phyloP scores from a whole-genome alignment of 1,139 yeast species.

The Pneumocystis carinii region DNA sequence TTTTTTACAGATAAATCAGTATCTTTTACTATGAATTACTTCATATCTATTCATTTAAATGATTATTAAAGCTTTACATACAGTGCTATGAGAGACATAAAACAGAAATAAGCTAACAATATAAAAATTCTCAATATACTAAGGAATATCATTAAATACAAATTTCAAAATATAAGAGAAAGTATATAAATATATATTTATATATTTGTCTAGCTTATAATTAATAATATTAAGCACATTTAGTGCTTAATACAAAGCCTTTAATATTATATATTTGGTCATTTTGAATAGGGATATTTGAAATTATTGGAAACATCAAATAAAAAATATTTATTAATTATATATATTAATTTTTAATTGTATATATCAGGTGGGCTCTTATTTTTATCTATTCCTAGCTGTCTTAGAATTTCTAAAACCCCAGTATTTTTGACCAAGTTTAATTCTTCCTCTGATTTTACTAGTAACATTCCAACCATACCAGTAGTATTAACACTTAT shows the following conservation, averaged over 20 bases:
- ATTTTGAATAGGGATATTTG: not conserved
- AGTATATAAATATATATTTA: not conserved
- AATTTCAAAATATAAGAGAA: slow-evolving; percentile 69
- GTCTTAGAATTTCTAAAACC: slow-evolving; percentile 31
- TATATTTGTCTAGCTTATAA: not conserved
- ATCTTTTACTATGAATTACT: not conserved
- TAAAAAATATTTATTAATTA: not conserved
- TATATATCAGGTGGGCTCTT: slow-evolving; percentile 16
- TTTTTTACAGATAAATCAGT: not conserved
- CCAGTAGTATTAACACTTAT: slow-evolving; percentile 72
- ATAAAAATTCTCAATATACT: slow-evolving; percentile 74
- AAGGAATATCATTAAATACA: slow-evolving; percentile 93
- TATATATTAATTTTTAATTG: not conserved
- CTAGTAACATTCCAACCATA: slow-evolving; percentile 58
- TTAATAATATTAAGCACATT: slow-evolving; percentile 41
- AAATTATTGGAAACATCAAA: not conserved
- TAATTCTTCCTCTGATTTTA: slow-evolving; percentile 46
- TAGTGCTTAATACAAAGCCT: slow-evolving; percentile 58
- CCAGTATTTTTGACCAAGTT: slow-evolving; percentile 19
- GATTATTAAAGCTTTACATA: not conserved
- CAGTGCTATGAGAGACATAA: not conserved
- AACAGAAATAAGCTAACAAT: not conserved
- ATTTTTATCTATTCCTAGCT: slow-evolving; percentile 47
- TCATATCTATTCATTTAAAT: not conserved
- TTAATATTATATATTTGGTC: slow-evolving; percentile 42